These are phyloP conservation scores for Rhexocercosporidium sp. DNA, from an alignment of 2,329 filamentous ascomycete species.

Conservation along the genomic window DNA sequence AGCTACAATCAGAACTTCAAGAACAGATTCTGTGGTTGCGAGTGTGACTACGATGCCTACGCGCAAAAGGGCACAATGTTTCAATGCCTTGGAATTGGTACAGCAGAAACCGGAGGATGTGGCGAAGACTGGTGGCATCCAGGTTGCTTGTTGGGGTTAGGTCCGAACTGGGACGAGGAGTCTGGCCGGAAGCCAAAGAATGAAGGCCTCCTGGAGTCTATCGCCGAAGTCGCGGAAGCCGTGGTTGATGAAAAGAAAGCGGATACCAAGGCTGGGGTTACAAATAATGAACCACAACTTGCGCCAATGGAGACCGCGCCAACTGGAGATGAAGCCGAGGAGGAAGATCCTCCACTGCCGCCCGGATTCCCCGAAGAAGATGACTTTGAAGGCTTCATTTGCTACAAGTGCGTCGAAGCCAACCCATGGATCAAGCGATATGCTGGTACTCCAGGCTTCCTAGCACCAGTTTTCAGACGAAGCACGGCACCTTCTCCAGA, in stretches of 20 bases:
- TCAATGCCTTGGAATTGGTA: slow-evolving; percentile 87
- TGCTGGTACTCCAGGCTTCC: slow-evolving; percentile 78
- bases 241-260: slow-evolving; percentile 33
- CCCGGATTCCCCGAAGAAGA: slow-evolving; percentile 89
- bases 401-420: slow-evolving; percentile 89
- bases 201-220: slow-evolving; percentile 50
- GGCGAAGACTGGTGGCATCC: slow-evolving; percentile 99
- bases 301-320: slow-evolving; percentile 36
- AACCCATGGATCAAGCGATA: slow-evolving; percentile 93
- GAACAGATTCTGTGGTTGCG: slow-evolving; percentile 91
- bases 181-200: slow-evolving; percentile 48
- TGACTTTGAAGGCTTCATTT: slow-evolving; percentile 87
- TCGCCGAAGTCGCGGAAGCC: slow-evolving; percentile 54
- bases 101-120: slow-evolving; percentile 81
- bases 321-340: slow-evolving; percentile 51
- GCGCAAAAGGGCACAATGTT: slow-evolving; percentile 98
- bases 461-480: slow-evolving; percentile 69
- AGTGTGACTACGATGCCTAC: slow-evolving; percentile 84
- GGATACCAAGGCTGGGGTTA: slow-evolving; percentile 37
- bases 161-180: slow-evolving; percentile 72
- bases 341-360: slow-evolving; percentile 72
- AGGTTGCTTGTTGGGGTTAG: slow-evolving; percentile 84
- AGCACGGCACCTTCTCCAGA: slow-evolving; percentile 40
- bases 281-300: slow-evolving; percentile 12
- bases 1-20: slow-evolving; percentile 95